phyloP scores from a whole-genome alignment of 306 rosid species.

The Glycine latifolia region DNA sequence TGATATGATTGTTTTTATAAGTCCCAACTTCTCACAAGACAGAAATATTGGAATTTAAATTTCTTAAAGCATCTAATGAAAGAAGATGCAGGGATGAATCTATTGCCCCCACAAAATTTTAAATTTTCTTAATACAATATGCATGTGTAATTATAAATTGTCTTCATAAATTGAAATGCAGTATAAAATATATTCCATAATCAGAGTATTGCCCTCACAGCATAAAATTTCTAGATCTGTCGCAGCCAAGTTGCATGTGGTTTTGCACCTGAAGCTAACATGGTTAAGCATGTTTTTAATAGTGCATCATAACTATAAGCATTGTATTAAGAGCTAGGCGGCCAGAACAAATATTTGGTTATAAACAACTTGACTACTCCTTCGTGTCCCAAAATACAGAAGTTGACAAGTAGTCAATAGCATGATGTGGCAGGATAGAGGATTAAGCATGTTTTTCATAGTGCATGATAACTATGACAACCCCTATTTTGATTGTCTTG shows the following conservation, averaged over 20 bases:
- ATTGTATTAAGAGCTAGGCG: not conserved
- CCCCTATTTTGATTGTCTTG: not conserved
- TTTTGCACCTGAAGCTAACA: not conserved
- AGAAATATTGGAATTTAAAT: constrained; percentile 9
- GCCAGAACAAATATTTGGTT: not conserved
- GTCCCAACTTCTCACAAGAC: not conserved
- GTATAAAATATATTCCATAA: too few species aligned
- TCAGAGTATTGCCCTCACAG: too few species aligned
- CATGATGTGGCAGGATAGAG: not conserved
- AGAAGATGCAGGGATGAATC: too few species aligned
- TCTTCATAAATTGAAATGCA: too few species aligned
- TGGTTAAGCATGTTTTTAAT: not conserved
- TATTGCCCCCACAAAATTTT: too few species aligned
- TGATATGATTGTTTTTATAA: not conserved
- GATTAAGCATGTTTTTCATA: not conserved
- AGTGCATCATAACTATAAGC: not conserved
- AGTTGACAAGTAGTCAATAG: not conserved
- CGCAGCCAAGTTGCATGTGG: too few species aligned
- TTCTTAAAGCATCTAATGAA: constrained; percentile 13
- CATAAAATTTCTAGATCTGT: too few species aligned
- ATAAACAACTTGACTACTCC: not conserved
- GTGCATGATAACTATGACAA: not conserved
- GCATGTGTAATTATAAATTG: too few species aligned
- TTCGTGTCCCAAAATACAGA: not conserved
- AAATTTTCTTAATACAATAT: too few species aligned